Conservation (phyloP, 2,329 filamentous ascomycete species). For the Epichloe baconii region DNA sequence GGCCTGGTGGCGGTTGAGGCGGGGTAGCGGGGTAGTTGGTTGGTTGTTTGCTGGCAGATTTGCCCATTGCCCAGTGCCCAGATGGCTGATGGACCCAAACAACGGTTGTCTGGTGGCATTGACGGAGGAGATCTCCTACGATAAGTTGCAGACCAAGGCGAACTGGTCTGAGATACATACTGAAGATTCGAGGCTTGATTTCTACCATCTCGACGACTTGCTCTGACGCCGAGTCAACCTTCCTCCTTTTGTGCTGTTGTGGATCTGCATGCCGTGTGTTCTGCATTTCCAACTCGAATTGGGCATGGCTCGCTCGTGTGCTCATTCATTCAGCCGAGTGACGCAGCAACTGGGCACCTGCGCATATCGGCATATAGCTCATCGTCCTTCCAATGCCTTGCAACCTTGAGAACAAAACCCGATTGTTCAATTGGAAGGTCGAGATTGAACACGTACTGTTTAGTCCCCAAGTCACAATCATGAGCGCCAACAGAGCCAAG, state of each 20-base stretch:
- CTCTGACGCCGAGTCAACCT: no score
- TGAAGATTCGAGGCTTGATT: no score
- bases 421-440: no score
- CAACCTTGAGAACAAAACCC: no score
- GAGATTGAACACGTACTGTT: no score
- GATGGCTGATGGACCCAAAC: background rate
- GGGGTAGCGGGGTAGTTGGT: constrained; percentile 25
- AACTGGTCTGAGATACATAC: no score
- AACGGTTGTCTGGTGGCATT: no score
- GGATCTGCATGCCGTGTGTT: background rate
- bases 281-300: background rate
- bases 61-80: background rate
- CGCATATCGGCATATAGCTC: background rate
- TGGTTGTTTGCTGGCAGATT: background rate
- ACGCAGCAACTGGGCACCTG: background rate
- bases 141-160: no score
- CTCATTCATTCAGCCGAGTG: background rate
- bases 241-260: no score
- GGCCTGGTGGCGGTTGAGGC: constrained; percentile 11
- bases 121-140: no score
- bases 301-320: background rate
- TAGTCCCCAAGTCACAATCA: no score
- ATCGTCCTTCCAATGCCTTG: background rate
- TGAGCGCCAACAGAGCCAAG: background rate
- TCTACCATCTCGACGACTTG: no score